These are phyloP conservation scores for Euphorbia pulcherrima DNA, from an alignment of 345 rosid species.

Conservation along the genomic window DNA sequence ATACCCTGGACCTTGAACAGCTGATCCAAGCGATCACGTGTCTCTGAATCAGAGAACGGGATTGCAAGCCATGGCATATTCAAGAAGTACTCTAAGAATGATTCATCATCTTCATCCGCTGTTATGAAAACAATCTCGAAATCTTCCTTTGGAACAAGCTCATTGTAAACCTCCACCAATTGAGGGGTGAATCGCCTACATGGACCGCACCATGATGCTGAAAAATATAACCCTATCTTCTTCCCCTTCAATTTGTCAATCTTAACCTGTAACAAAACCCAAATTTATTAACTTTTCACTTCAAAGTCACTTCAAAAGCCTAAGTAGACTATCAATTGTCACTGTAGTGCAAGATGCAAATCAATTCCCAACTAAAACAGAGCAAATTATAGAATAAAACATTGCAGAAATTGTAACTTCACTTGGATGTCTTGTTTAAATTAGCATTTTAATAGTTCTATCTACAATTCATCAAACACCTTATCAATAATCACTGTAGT, in stretches of 20 bases:
- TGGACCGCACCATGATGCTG: slow-evolving; percentile 85
- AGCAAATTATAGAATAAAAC: not conserved
- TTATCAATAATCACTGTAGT: too few species aligned
- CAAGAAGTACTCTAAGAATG: slow-evolving; percentile 54
- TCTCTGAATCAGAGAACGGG: slow-evolving; percentile 59
- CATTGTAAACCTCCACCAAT: slow-evolving; percentile 50
- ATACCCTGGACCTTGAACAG: slow-evolving; percentile 61
- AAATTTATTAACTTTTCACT: not conserved
- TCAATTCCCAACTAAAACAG: not conserved
- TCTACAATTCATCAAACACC: too few species aligned
- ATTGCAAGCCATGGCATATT: slow-evolving; percentile 91
- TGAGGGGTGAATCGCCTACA: slow-evolving; percentile 62
- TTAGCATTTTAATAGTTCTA: too few species aligned
- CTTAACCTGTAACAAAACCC: slow-evolving; percentile 42
- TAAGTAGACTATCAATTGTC: not conserved
- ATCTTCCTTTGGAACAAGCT: slow-evolving; percentile 43
- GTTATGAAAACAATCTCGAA: slow-evolving; percentile 65
- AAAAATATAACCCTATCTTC: slow-evolving; percentile 72
- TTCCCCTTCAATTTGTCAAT: slow-evolving; percentile 67
- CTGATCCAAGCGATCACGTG: slow-evolving; percentile 42
- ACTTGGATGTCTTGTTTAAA: not conserved
- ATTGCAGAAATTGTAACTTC: not conserved
- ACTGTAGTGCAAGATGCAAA: not conserved
- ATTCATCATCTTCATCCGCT: slow-evolving; percentile 48
- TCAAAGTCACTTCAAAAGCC: not conserved